Evolutionary conservation across 2,329 filamentous ascomycete species (phyloP).

Genomic region (Fusarium hainanense): DNA sequence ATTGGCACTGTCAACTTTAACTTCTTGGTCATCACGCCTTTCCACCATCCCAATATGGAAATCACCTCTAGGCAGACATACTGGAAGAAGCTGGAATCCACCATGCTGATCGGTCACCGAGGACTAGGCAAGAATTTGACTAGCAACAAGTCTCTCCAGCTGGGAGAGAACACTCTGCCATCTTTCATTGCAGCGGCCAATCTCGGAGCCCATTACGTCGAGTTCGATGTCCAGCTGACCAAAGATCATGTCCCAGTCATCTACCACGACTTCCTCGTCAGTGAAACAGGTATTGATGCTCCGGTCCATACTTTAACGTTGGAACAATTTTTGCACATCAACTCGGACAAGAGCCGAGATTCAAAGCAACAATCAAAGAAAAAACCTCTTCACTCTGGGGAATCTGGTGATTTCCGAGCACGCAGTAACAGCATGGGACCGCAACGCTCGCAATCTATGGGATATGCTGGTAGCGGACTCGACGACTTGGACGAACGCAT

Average conservation of each 20-base stretch:
- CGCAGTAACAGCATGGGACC: constrained; percentile 56
- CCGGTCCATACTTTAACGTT: constrained; percentile 94
- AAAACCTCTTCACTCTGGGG: constrained; percentile 50
- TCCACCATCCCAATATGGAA: constrained; percentile 92
- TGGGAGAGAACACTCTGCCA: constrained; percentile 94
- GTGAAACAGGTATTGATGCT: constrained; percentile 96
- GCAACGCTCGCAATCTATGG: constrained; percentile 67
- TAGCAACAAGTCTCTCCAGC: constrained; percentile 85
- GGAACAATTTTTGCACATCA: constrained; percentile 94
- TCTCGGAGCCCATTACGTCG: constrained; percentile 80
- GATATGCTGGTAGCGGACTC: constrained; percentile 57
- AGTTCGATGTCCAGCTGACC: constrained; percentile 94
- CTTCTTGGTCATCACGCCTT: constrained; percentile 93
- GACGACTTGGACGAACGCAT: constrained; percentile 78
- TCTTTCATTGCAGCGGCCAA: constrained; percentile 98
- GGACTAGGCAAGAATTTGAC: constrained; percentile 91
- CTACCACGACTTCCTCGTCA: constrained; percentile 98
- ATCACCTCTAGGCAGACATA: constrained; percentile 92
- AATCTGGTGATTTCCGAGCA: constrained; percentile 38
- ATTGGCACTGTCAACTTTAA: constrained; percentile 98
- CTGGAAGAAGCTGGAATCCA: constrained; percentile 91
- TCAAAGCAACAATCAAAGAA: constrained; percentile 18
- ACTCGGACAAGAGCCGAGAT: constrained; percentile 60
- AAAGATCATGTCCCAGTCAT: constrained; percentile 98
- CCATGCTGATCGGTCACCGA: constrained; percentile 80